Evolutionary conservation across 2,329 filamentous ascomycete genomes (phyloP), one percentile per base, ranked within the genome.

Genomic region (Pyrenophora teres): DNA sequence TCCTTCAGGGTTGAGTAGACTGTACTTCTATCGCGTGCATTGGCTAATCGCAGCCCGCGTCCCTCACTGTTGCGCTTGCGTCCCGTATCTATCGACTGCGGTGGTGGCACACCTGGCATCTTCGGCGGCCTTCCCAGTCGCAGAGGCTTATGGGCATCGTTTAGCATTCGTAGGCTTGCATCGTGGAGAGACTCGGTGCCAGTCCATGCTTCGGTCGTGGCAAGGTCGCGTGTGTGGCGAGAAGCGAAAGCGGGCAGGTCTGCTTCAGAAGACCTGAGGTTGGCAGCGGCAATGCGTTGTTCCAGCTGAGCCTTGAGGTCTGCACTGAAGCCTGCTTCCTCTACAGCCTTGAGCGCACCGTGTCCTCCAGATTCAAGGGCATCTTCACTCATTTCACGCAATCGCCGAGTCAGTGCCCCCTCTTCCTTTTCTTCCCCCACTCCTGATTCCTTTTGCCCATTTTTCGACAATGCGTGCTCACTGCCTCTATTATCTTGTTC

Each of bases 151-250:
- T 83, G 81, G 13, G 81, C 78, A 63, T 86, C 84, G 40, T 83
- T 81, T 8, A 87, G 78, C 83, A 97, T 97, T 27, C 94, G 86
- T 41, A 96, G 76, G 18, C 91, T 86, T 0, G 88, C 82, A 70
- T 97, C 92, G 62, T 87, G 83, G 1, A 87, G 76, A 4, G 78
- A 79, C 74, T 97, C 94, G 10, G 82, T 79, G 2, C 93, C 94
- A 0, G 83, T 85, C 94, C 94, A 99, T 1, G 88, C 81, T 50
- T 81, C 76, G 6, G 86, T 84, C 0, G 81, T 79, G 1, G 90
- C 90, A 31, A 86, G 82, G 42, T 87, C 83, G 53, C 85, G 81
- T 2, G 87, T 88, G 10, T 87, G 87, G 60, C 81, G 80, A 13
- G 88, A 87, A 10, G 88, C 86, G n/a, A 83, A 81, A 3, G 81